These are phyloP conservation scores for Mucor racemosus DNA, from an alignment of 371 early-diverging fungal genomes.

Conservation along the genomic window DNA sequence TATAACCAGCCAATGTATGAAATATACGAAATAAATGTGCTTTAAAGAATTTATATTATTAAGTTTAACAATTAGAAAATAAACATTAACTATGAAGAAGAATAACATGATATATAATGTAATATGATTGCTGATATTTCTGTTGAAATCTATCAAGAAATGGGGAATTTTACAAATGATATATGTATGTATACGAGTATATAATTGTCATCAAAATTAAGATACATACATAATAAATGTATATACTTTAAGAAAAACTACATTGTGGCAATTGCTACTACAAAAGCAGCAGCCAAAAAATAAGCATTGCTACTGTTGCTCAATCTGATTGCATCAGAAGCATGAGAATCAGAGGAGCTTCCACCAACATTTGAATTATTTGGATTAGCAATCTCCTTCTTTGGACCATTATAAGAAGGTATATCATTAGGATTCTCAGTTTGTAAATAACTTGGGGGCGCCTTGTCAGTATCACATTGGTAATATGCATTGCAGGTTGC, in stretches of 20 bases:
- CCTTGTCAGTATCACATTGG: constrained; percentile 32
- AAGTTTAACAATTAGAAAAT: no score
- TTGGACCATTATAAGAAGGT: constrained; percentile 34
- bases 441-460: constrained; percentile 33
- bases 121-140: no score
- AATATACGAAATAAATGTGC: no score
- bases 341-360: not conserved
- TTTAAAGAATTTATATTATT: no score
- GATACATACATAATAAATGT: no score
- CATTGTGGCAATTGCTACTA: not conserved
- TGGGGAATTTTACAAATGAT: no score
- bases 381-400: not conserved
- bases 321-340: not conserved
- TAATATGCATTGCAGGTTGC: constrained; percentile 31
- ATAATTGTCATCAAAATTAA: no score
- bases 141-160: no score
- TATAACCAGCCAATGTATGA: no score
- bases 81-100: no score
- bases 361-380: not conserved
- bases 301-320: not conserved
- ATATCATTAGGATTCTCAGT: constrained; percentile 24
- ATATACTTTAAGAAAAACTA: not conserved
- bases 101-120: no score
- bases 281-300: not conserved
- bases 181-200: no score